Conservation (phyloP, 768 basidiomycete species). For the Saitozyma podzolica region DNA sequence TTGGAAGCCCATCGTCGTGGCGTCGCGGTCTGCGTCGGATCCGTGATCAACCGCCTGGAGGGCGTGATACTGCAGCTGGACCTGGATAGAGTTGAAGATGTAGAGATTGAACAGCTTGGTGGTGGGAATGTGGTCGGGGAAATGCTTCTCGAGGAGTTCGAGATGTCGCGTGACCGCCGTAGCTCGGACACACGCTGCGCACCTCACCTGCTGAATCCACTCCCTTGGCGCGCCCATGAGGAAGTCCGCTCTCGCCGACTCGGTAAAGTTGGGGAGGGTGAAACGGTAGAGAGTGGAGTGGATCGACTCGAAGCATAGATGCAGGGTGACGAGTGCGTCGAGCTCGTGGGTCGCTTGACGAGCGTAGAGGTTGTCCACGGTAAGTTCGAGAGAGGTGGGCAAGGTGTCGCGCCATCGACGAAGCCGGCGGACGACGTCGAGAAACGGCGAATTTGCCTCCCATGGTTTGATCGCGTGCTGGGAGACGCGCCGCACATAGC, state of each 20-base stretch:
- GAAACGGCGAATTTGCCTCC: background rate
- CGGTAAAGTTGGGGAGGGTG: background rate
- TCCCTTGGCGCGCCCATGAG: background rate
- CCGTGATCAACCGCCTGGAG: background rate
- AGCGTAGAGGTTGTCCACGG: constrained; percentile 2
- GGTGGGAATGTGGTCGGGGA: background rate
- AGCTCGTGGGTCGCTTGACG: background rate
- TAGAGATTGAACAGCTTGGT: background rate
- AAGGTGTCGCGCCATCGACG: constrained; percentile 1
- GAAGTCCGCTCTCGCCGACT: background rate
- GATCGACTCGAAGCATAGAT: constrained; percentile 1
- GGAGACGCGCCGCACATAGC: background rate
- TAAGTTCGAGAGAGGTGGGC: background rate
- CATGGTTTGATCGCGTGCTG: background rate
- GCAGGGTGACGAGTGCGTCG: background rate
- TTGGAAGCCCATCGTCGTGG: background rate
- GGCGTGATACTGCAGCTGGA: background rate
- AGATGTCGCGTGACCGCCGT: background rate
- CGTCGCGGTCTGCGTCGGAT: background rate
- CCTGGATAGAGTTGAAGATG: background rate
- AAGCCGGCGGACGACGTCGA: background rate
- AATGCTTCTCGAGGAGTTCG: background rate
- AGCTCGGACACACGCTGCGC: background rate
- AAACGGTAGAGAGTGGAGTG: constrained; percentile 4
- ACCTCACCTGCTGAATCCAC: background rate